phyloP scores from a whole-genome alignment of 164 flowering plant genomes.

The Liquidambar formosana region DNA sequence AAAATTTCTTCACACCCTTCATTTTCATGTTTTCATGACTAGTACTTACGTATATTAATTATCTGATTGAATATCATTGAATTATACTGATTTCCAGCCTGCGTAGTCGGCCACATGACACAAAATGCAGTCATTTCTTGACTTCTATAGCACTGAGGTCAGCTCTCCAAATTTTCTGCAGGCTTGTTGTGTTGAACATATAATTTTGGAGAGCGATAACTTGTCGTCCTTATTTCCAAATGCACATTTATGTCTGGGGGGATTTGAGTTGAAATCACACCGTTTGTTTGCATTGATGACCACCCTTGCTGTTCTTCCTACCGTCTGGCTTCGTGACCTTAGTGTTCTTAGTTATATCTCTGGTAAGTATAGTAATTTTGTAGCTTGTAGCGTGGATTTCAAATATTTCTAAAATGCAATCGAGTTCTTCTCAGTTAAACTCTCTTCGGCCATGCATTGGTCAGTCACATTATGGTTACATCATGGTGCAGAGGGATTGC shows the following conservation, averaged over 20 bases:
- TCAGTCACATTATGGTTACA: too few species aligned
- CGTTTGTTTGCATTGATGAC: conserved; percentile 74
- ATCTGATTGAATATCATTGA: too few species aligned
- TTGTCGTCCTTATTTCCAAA: conserved; percentile 87
- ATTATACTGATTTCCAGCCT: too few species aligned
- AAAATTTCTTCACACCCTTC: too few species aligned
- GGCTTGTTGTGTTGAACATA: conserved; percentile 93
- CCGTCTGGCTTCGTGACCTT: conserved; percentile 85
- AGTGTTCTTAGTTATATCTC: conserved; percentile 89
- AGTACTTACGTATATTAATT: too few species aligned
- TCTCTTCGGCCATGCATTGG: too few species aligned
- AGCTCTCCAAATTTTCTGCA: conserved; percentile 26
- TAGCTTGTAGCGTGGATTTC: not conserved
- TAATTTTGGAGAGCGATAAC: conserved; percentile 94
- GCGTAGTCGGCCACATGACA: not conserved
- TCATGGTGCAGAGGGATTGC: too few species aligned
- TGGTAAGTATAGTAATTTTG: conserved; percentile 38
- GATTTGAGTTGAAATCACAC: conserved; percentile 48
- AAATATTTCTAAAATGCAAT: not conserved
- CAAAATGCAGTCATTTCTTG: not conserved
- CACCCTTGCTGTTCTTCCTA: conserved; percentile 87
- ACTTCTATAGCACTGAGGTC: not conserved
- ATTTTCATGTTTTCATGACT: too few species aligned
- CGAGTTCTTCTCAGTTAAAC: too few species aligned
- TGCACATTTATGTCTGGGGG: conserved; percentile 72